Conservation (phyloP, 192 early-diverging fungal species). For the Diversispora epigaea region DNA sequence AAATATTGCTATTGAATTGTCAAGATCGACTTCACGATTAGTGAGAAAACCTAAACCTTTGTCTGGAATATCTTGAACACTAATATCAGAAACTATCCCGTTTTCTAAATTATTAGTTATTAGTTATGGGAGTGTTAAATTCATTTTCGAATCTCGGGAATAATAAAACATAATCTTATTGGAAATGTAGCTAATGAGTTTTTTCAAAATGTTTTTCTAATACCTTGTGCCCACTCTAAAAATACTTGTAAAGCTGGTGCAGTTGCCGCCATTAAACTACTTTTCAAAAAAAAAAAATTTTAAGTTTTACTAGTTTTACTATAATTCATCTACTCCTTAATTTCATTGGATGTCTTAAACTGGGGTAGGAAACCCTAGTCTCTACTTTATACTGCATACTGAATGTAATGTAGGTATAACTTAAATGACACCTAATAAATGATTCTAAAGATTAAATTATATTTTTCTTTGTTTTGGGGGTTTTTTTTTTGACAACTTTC, state of each 20-base stretch:
- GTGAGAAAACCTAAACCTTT: conserved; percentile 18
- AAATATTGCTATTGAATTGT: conserved; percentile 16
- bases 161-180: neutral
- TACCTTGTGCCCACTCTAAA: conserved; percentile 14
- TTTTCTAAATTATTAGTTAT: neutral
- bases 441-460: too few species aligned
- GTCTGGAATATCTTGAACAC: conserved; percentile 19
- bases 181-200: too few species aligned
- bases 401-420: too few species aligned
- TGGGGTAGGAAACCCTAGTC: too few species aligned
- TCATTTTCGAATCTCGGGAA: neutral
- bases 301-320: too few species aligned
- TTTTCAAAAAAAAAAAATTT: too few species aligned
- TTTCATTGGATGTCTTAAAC: too few species aligned
- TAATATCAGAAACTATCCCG: conserved; percentile 9
- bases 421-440: too few species aligned
- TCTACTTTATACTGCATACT: too few species aligned
- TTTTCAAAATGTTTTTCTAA: neutral
- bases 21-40: neutral
- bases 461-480: too few species aligned
- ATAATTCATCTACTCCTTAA: too few species aligned
- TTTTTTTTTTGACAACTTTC: too few species aligned
- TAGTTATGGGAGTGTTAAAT: neutral
- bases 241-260: neutral
- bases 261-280: neutral